phyloP scores from a whole-genome alignment of 306 rosid species.

The Arachis hypogaea region DNA sequence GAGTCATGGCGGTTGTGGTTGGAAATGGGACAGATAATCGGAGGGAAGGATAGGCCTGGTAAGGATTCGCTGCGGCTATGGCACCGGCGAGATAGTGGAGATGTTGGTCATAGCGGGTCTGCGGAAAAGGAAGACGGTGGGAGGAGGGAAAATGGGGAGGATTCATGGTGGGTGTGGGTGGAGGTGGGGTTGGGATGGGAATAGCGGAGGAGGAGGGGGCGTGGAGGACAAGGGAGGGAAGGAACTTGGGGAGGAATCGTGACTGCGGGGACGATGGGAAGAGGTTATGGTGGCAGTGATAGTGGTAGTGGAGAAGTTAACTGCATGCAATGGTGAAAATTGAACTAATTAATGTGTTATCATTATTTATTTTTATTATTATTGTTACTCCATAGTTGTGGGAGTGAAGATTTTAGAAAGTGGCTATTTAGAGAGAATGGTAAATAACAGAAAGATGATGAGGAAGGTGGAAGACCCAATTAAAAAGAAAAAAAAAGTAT shows the following conservation, averaged over 20 bases:
- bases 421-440: too few relatives aligned
- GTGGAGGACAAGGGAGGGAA: conserved; percentile 30
- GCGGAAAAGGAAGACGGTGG: conserved; percentile 18
- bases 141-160: conserved; percentile 31
- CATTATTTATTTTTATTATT: too few relatives aligned
- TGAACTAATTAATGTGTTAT: too few relatives aligned
- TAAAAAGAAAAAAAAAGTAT: too few relatives aligned
- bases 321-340: neutral
- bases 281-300: neutral
- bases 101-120: neutral
- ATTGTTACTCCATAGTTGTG: too few relatives aligned
- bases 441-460: too few relatives aligned
- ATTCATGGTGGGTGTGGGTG: conserved; percentile 61
- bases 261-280: conserved; percentile 24
- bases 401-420: neutral
- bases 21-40: neutral
- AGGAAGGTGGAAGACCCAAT: too few relatives aligned
- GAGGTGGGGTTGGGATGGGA: conserved; percentile 44
- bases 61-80: conserved; percentile 37
- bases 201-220: conserved; percentile 12
- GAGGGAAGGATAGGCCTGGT: conserved; percentile 16
- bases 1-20: conserved; percentile 35
- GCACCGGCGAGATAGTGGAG: neutral
- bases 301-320: conserved; percentile 7
- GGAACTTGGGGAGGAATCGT: conserved; percentile 6